Evolutionary conservation across 495 filamentous ascomycete species (phyloP).

Genomic region (Collariella sp.): DNA sequence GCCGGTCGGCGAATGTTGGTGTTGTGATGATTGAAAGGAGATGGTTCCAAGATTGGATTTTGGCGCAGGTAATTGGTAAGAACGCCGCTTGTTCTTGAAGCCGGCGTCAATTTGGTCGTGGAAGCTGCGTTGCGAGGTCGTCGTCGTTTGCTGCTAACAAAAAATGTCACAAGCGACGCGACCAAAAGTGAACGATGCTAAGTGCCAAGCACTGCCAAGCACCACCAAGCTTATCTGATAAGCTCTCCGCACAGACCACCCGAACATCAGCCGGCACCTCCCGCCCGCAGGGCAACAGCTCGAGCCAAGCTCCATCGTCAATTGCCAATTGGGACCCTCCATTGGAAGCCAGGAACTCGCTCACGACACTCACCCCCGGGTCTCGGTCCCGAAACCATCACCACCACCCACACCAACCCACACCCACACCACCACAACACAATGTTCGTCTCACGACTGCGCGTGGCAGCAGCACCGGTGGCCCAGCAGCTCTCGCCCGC

Average conservation of each 20-base stretch:
- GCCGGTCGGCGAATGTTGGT: background rate
- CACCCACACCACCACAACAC: constrained; percentile 24
- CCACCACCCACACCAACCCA: constrained; percentile 18
- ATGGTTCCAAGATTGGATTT: background rate
- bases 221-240: background rate
- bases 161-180: background rate
- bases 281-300: constrained; percentile 2
- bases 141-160: background rate
- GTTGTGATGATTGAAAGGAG: too few relatives aligned
- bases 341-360: constrained; percentile 6
- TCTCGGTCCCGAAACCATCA: constrained; percentile 8
- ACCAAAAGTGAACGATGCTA: background rate
- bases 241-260: constrained; percentile 8
- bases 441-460: constrained; percentile 51
- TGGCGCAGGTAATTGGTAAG: too few relatives aligned
- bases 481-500: constrained; percentile 18
- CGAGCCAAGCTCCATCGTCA: background rate
- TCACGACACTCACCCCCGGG: constrained; percentile 5
- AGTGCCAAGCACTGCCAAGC: background rate
- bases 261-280: constrained; percentile 19
- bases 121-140: background rate
- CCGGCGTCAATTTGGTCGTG: background rate
- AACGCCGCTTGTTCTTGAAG: too few relatives aligned
- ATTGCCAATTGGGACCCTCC: constrained; percentile 4
- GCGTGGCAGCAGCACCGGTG: constrained; percentile 26